Conservation (phyloP, 495 filamentous ascomycete species). For the Daldinia bambusicola region DNA sequence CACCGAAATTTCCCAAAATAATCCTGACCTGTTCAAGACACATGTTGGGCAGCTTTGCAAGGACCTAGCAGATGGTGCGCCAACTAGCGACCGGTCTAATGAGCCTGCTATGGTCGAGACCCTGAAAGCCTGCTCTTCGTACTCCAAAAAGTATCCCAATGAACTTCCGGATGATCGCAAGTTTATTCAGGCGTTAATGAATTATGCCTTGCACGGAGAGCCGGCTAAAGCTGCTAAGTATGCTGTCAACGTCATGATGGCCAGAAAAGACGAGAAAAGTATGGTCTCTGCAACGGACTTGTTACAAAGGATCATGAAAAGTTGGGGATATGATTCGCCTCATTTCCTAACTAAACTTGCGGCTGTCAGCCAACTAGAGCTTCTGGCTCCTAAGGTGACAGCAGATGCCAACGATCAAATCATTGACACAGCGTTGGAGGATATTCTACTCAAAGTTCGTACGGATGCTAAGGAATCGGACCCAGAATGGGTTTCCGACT, state of each 20-base stretch:
- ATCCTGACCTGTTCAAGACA: conserved; percentile 88
- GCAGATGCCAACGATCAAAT: conserved; percentile 80
- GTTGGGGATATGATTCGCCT: conserved; percentile 78
- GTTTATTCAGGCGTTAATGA: conserved; percentile 80
- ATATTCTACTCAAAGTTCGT: conserved; percentile 77
- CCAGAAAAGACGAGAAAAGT: conserved; percentile 81
- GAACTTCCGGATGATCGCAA: conserved; percentile 88
- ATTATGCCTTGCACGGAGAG: conserved; percentile 81
- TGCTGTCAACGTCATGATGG: conserved; percentile 88
- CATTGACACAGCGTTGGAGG: conserved; percentile 77
- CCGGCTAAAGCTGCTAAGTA: conserved; percentile 90
- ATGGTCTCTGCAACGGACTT: conserved; percentile 85
- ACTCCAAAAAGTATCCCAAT: conserved; percentile 82
- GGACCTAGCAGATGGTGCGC: conserved; percentile 81
- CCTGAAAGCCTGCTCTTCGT: conserved; percentile 90
- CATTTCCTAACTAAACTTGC: conserved; percentile 88
- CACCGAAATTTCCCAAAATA: conserved; percentile 88
- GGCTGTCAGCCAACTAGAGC: conserved; percentile 81
- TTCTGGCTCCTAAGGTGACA: conserved; percentile 77
- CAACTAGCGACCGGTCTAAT: conserved; percentile 70
- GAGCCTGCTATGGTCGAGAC: conserved; percentile 81
- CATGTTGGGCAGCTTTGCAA: conserved; percentile 94
- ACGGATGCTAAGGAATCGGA: conserved; percentile 62
- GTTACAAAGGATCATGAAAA: conserved; percentile 74
- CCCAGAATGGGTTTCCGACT: conserved; percentile 73